Evolutionary conservation across 345 rosid species (phyloP), one percentile per base, ranked within the genome.

Genomic region (Mercurialis annua): DNA sequence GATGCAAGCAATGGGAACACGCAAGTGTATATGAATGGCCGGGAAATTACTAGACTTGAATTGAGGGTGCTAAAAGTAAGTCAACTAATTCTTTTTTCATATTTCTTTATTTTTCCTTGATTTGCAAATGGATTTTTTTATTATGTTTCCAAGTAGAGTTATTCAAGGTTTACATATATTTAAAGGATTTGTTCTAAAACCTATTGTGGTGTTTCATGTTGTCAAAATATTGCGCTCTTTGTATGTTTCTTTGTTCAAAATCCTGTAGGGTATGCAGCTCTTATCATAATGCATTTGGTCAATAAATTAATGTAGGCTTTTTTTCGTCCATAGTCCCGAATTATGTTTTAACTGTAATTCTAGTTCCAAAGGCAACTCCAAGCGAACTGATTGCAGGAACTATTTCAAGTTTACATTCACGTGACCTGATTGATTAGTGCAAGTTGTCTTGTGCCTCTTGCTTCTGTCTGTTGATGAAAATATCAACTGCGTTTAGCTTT

Each of bases 1-100:
- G 70, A 83, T 16, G 97, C 98, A 12, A 95, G 99, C 77, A 87
- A 73, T 69, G 99, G 99, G 65, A 90, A 76, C 75, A 87, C 98
- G 2, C 81, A 95, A 78, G 99, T 95, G 68, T 95, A 80, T 70
- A 84, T 95, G 1, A 95, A 92, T 36, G 99, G 99, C 49, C 78
- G 98, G 40, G 96, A 95, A 80, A 92, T 95, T 59, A 95, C 99
- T 31, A 95, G 81, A 78, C 89, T 80, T 58, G 98, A 95, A 58
- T 71, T 76, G 64, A 88, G 93, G 80, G 85, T 95, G 23, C 80
- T 95, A 53, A 95, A 78, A 86, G 99, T 91, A 72, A 80, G 73
- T 15, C 40, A 16, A 34, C 73, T 61, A 38, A 49, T 29, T 30
- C n/a, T 10, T 29, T 10, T 15, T 9, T 27, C 10, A 5, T 64